Base-by-base conservation (phyloP, 306 rosid genomes). In the Trifolium dubium region DNA sequence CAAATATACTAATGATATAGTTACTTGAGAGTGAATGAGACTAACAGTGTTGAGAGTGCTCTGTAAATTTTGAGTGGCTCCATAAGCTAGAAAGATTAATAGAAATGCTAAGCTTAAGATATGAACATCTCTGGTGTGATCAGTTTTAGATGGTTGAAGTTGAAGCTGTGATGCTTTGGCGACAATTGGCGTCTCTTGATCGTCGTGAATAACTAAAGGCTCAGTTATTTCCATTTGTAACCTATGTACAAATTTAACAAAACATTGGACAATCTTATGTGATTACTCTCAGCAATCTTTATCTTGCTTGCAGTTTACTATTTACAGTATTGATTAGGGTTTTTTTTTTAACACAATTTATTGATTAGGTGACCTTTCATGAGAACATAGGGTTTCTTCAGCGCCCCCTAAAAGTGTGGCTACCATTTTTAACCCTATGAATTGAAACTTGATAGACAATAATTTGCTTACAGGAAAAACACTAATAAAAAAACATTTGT, bases 11-110 rank as follows among this genome's bases (percentile, higher is more conserved):
- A 40, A 43, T n/a, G 64, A 43, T 28, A 3, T 41, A 41, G 5
- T 49, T 1, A 12, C 9, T 17, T 17, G 8, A 31, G 58, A 35
- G 34, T 46, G 39, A 49, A 19, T 5, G 19, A 10, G 5, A 77
- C 86, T 77, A 64, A 93, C 98, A 23, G 89, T 91, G 83, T 93
- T 93, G 79, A 93, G 58, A 10, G 92, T 89, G 73, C 90, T 93
- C 85, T 93, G 89, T 30, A 93, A 73, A 69, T 93, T 93, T 83
- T 91, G 98, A 4, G 89, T 94, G 3, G 98, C 98, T 9, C 97
- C 98, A 47, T 84, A 93, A 29, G 98, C 96, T 6, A 91, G 86
- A 62, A 91, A 93, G 49, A 93, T 78, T 77, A 86, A 79, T 40
- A 93, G 82, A 68, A 91, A 93, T 5, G 96, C 89, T 14, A 72